Evolutionary conservation across 768 basidiomycete species (phyloP), one percentile per base, ranked within the genome.

Genomic region (Suillus clintonianus): DNA sequence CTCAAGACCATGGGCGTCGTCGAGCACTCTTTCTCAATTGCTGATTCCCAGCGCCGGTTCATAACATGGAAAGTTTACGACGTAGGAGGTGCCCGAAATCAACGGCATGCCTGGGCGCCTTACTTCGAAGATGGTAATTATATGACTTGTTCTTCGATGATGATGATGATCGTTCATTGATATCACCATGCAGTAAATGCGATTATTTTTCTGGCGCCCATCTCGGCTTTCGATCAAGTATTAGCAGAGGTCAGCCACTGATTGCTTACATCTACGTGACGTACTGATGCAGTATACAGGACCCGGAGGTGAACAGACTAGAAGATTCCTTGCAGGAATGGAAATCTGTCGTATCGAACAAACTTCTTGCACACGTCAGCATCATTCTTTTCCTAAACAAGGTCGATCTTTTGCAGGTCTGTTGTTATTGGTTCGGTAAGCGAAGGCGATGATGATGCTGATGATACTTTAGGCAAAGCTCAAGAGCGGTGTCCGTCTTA

Each of bases 201-300:
- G 50, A 91, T 95, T 72, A 94, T 95, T 64, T 95, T 94, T 77
- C 84, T 95, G 62, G 92, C 90, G 42, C 92, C 92, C 37, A 92
- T 95, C 54, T 94, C 92, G 43, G 90, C 89, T 30, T 94, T 94
- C 69, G 92, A 94, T 79, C 92, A 94, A 77, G 86, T 90, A 47
- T 82, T 94, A 62, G 80, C 85, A 32, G 92, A 94, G 84, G 91
- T 91, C 63, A 64, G 76, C 69, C 54, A 36, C 48, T 41, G 60
- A 19, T 43, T 67, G 57, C 61, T 57, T 60, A 62, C 41, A 15
- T 41, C 51, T 67, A 56, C 53, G 48, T 60, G n/a, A 27, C 60
- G 48, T 59, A 71, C 62, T 22, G 57, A 43, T 63, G 41, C 60
- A 15, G 36, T 62, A 32, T 61, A 17, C 69, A 94, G 91, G 92